These are phyloP conservation scores for Coemansia sp. DNA, from an alignment of 192 early-diverging fungal genomes.

Conservation along the genomic window DNA sequence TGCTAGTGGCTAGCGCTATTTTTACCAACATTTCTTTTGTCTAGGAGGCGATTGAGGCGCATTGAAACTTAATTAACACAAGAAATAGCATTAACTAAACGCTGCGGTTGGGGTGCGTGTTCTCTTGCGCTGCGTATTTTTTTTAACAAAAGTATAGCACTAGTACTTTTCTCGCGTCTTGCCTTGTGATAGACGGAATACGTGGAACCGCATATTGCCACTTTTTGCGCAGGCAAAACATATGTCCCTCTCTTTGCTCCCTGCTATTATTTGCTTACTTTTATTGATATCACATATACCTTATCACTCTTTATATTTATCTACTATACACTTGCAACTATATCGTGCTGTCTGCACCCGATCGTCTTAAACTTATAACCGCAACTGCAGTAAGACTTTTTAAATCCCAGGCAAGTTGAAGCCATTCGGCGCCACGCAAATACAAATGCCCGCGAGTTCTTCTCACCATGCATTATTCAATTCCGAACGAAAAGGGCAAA, in stretches of 20 bases:
- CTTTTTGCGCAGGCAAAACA: background rate
- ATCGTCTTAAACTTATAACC: background rate
- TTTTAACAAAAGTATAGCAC: background rate
- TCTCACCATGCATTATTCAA: constrained; percentile 9
- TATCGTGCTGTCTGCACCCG: background rate
- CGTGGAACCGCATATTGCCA: background rate
- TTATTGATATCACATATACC: background rate
- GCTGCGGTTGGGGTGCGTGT: background rate
- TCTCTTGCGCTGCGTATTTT: constrained; percentile 5
- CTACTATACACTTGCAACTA: background rate
- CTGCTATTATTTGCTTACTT: background rate
- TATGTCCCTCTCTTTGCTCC: background rate
- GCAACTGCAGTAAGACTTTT: background rate
- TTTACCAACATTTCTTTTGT: background rate
- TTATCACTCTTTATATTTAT: background rate
- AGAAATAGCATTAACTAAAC: background rate
- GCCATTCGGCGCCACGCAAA: constrained; percentile 16
- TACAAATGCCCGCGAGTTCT: constrained; percentile 1
- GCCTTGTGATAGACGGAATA: background rate
- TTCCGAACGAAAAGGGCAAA: background rate
- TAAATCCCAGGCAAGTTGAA: constrained; percentile 1
- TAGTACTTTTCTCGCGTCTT: background rate
- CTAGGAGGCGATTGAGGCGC: constrained; percentile 9
- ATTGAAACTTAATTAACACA: constrained; percentile 22
- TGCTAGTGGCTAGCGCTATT: constrained; percentile 7